Conservation (phyloP, 2,329 filamentous ascomycete species). For the Didymella pomorum region DNA sequence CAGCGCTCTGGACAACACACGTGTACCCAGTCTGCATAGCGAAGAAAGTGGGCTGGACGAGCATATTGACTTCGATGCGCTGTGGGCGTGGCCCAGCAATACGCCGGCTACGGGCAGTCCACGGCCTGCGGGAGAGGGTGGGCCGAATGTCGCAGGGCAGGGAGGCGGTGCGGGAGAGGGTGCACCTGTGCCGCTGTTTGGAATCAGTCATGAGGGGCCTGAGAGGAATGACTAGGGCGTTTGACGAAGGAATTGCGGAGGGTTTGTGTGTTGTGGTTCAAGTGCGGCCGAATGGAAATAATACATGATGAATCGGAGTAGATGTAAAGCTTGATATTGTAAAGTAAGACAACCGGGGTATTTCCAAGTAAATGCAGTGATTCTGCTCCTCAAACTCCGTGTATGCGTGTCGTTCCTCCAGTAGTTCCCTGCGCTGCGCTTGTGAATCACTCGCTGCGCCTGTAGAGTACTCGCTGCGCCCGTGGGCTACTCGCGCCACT, state of each 20-base stretch:
- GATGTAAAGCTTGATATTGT: constrained; percentile 7
- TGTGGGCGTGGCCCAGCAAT: constrained; percentile 53
- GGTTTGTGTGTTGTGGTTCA: neutral
- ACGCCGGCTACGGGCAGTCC: constrained; percentile 46
- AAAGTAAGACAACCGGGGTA: constrained; percentile 18
- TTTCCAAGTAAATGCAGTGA: constrained; percentile 14
- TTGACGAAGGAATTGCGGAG: neutral
- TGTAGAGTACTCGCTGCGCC: neutral
- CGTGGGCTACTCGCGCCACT: constrained; percentile 20
- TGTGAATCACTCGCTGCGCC: too few relatives aligned
- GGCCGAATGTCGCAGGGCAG: constrained; percentile 28
- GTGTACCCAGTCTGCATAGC: constrained; percentile 42
- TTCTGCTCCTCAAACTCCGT: constrained; percentile 15
- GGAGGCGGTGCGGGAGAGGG: constrained; percentile 23
- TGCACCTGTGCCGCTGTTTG: constrained; percentile 47
- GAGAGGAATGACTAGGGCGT: constrained; percentile 5
- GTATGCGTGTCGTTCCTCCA: neutral
- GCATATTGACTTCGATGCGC: constrained; percentile 53
- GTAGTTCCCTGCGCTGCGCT: too few relatives aligned
- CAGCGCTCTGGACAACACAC: constrained; percentile 45
- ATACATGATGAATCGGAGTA: neutral
- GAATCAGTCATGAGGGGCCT: constrained; percentile 28
- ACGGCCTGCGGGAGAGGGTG: constrained; percentile 20
- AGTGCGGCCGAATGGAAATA: neutral
- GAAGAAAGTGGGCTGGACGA: constrained; percentile 50